A percentile compares a stretch with the other conserved stretches of the same genome.
phyloP scores from a whole-genome alignment of 352 stramenopile genomes.

The Globisporangium iwayamae region DNA sequence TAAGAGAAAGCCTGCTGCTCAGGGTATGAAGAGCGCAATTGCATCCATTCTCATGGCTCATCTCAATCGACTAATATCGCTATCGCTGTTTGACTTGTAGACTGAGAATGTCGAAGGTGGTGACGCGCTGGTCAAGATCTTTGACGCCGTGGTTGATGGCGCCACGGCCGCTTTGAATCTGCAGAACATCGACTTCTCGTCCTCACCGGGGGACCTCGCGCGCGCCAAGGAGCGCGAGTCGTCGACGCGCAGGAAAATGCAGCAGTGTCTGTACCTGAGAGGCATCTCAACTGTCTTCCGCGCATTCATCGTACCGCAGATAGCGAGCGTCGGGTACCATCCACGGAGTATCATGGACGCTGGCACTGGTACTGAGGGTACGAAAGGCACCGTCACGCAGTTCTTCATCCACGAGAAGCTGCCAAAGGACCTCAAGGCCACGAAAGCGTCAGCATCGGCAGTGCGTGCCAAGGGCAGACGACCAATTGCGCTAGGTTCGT shows the following conservation, averaged over 20 bases:
- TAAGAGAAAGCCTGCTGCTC: conserved; percentile 45
- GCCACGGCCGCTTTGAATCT: conserved; percentile 44
- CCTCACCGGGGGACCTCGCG: conserved; percentile 30
- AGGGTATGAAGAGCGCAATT: conserved; percentile 23
- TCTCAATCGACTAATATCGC: neutral
- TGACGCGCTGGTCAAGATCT: conserved; percentile 45
- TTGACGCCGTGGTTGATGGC: conserved; percentile 38
- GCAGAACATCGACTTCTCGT: conserved; percentile 38
- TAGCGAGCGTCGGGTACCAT: conserved; percentile 41
- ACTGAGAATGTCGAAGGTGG: conserved; percentile 50
- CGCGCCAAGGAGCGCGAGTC: conserved; percentile 27
- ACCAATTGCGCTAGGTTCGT: neutral
- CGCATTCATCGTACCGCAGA: conserved; percentile 37
- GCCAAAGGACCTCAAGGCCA: conserved; percentile 11
- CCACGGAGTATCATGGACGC: conserved; percentile 27
- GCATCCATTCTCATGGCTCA: neutral
- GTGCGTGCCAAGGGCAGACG: conserved; percentile 2
- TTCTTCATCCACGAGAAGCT: conserved; percentile 15
- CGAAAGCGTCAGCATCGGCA: neutral
- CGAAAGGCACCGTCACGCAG: neutral
- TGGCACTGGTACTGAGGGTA: neutral
- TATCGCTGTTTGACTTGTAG: conserved; percentile 15
- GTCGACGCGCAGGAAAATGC: conserved; percentile 38
- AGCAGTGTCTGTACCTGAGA: conserved; percentile 56
- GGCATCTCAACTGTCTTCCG: conserved; percentile 43